Base-by-base conservation (phyloP, 768 basidiomycete genomes). In the Pisolithus tinctorius region DNA sequence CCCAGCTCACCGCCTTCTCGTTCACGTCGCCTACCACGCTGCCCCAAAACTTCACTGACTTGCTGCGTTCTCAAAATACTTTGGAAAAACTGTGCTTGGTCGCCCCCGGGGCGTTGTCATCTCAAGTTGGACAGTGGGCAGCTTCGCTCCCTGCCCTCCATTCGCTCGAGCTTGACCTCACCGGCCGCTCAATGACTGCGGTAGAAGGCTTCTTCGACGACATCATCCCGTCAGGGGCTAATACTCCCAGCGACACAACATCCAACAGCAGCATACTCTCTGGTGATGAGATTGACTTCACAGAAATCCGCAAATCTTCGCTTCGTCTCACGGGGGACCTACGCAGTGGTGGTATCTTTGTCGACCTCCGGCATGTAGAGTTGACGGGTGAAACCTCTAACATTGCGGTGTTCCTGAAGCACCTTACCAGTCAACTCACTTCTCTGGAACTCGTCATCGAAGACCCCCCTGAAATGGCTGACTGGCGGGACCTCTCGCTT, bases 141-240 rank as follows among this genome's bases (percentile, higher is more conserved):
- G 78, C 85, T 23, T 77, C 75, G 26, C 72, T 88, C 8, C 81
- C 82, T 39, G 63, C 72, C 34, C 74, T 89, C 55, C 82, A 78
- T 58, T 75, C 74, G 46, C 69, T 90, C 51, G 80, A 84, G 60
- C 72, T 90, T 45, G 88, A 90, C 62, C 74, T 90, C 25, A 80
- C 85, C 0, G 84, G 82, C 50, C 73, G 84, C 50, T 79, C 83
- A 4, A 68, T 77, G 49, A 80, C 80, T 29, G 82, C 83, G 0
- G 82, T 88, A n/a, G 85, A 88, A 67, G 83, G 84, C 17, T 90
- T 90, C 67, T 90, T 90, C 63, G 82, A 83, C 62, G 81, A 86
- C 48, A 70, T 88, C 56, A 69, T 71, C 55, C 74, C 77, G 39
- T 87, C 86, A 1, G 88, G 87, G n/a, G 73, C 74, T 54, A 79